Evolutionary conservation across 2,329 filamentous ascomycete species (phyloP).

Genomic region (Fusarium pseudograminearum): DNA sequence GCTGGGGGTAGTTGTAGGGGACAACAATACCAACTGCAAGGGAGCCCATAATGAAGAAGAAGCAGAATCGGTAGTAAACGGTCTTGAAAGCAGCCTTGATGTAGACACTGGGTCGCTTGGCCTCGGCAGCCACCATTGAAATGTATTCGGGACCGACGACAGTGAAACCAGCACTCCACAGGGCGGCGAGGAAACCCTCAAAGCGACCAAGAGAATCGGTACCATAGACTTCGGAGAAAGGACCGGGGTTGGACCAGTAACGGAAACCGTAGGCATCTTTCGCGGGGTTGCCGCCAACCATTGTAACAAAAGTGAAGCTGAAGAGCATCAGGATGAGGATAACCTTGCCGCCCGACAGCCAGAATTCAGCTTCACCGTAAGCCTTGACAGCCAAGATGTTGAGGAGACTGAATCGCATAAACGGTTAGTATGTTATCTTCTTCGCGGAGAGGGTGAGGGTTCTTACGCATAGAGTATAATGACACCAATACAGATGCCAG

Average conservation of each 20-base stretch:
- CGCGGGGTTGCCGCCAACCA: conserved; percentile 81
- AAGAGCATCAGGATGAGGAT: conserved; percentile 76
- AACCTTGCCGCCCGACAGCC: conserved; percentile 72
- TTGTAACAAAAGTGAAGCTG: conserved; percentile 81
- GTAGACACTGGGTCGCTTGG: conserved; percentile 70
- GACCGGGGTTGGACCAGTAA: conserved; percentile 66
- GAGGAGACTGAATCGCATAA: conserved; percentile 57
- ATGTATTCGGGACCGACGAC: conserved; percentile 77
- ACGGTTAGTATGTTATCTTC: conserved; percentile 47
- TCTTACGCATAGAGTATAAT: conserved; percentile 69
- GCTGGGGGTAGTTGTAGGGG: conserved; percentile 70
- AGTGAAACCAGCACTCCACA: conserved; percentile 73
- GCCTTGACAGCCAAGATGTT: conserved; percentile 75
- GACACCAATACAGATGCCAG: conserved; percentile 68
- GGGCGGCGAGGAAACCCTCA: conserved; percentile 75
- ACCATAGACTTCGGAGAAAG: conserved; percentile 64
- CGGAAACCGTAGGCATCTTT: conserved; percentile 77
- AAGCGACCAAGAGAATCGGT: conserved; percentile 73
- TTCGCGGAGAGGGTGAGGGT: neutral
- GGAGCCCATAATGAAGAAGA: conserved; percentile 78
- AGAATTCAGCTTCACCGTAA: conserved; percentile 81
- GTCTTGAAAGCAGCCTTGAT: conserved; percentile 79
- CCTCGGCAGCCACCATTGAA: conserved; percentile 76
- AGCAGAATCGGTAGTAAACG: conserved; percentile 77
- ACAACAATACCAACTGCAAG: conserved; percentile 75